Conservation (phyloP, 768 basidiomycete genomes). For the Lactarius deliciosus region DNA sequence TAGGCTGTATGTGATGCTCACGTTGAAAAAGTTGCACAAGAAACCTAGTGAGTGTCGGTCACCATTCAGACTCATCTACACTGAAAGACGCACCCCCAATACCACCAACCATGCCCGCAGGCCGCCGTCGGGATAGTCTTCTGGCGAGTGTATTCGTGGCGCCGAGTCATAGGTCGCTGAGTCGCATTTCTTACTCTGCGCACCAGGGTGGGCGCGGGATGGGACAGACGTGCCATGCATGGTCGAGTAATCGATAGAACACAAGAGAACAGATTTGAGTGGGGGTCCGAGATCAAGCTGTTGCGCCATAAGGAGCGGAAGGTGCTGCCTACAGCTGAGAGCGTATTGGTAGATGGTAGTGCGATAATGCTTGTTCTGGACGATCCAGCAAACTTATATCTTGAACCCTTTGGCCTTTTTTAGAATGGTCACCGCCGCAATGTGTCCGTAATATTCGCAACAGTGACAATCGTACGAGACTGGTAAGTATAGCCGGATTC, state of each 20-base stretch:
- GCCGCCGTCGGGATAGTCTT: conserved; percentile 46
- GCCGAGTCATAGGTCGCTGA: not conserved
- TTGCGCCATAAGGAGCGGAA: not conserved
- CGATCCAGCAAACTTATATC: not conserved
- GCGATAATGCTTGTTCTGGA: not conserved
- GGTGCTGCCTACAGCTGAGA: not conserved
- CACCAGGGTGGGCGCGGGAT: not conserved
- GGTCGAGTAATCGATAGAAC: not conserved
- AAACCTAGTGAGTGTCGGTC: conserved; percentile 13
- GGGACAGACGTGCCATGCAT: not conserved
- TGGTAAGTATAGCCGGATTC: not conserved
- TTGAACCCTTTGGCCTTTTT: not conserved
- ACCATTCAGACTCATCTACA: not conserved
- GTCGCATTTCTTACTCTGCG: not conserved
- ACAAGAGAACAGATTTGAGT: not conserved
- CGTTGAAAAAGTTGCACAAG: conserved; percentile 46
- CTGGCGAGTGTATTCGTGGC: not conserved
- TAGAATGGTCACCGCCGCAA: not conserved
- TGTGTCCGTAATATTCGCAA: not conserved
- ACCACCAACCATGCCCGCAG: conserved; percentile 46
- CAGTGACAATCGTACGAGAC: not conserved
- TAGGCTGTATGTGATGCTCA: conserved; percentile 30
- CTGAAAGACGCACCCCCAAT: conserved; percentile 37
- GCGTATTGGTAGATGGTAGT: not conserved
- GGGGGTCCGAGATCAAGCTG: not conserved